phyloP scores from a whole-genome alignment of 2,329 filamentous ascomycete genomes.

The Mycosphaerelloides madeirae region DNA sequence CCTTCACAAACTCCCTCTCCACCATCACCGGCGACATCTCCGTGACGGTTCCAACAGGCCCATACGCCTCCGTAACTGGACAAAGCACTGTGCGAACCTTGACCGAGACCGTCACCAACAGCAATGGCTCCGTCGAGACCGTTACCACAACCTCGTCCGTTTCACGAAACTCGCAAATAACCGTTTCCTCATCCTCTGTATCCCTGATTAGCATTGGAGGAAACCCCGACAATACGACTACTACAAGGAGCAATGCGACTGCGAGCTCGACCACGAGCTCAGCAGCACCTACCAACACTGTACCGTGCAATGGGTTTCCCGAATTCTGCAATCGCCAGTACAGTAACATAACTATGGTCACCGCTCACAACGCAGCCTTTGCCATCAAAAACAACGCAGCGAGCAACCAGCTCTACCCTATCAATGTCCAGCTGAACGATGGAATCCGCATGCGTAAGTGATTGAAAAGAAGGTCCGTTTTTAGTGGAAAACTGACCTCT shows the following conservation, averaged over 20 bases:
- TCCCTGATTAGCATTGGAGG: conserved; percentile 22
- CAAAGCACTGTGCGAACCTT: conserved; percentile 32
- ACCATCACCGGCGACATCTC: conserved; percentile 21
- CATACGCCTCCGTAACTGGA: conserved; percentile 23
- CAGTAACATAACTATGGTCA: conserved; percentile 74
- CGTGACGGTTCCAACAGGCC: conserved; percentile 24
- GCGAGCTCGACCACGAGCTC: conserved; percentile 26
- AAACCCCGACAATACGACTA: conserved; percentile 12
- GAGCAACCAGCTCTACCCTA: conserved; percentile 66
- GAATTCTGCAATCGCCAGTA: conserved; percentile 74
- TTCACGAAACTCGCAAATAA: conserved; percentile 22
- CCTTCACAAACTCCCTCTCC: conserved; percentile 24
- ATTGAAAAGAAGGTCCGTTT: conserved; percentile 47
- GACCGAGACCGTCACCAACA: conserved; percentile 40
- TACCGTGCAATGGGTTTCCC: conserved; percentile 67
- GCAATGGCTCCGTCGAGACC: conserved; percentile 13
- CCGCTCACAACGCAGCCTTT: conserved; percentile 79
- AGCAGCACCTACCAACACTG: conserved; percentile 59
- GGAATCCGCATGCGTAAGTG: conserved; percentile 58
- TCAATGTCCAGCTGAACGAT: conserved; percentile 70
- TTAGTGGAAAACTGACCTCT: background rate
- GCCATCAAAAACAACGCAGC: conserved; percentile 64
- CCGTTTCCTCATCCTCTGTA: conserved; percentile 15
- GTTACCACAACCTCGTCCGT: conserved; percentile 8
- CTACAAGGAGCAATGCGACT: conserved; percentile 13